These are phyloP conservation scores for Metschnikowia lunata DNA, from an alignment of 805 yeast genomes.

Conservation along the genomic window DNA sequence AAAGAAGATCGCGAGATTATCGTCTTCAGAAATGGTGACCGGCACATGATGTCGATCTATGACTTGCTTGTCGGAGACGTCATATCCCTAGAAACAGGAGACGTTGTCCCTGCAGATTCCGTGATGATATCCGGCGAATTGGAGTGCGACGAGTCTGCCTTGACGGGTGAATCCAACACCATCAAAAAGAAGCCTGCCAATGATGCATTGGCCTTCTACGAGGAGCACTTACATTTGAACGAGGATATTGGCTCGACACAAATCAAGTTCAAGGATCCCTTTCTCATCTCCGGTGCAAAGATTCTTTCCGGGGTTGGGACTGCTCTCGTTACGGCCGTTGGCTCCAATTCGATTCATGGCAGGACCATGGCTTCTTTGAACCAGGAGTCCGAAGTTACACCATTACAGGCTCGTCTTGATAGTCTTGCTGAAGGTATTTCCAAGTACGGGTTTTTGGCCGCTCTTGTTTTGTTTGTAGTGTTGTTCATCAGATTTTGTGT, in stretches of 20 bases:
- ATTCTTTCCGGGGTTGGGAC: conserved; percentile 81
- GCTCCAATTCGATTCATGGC: conserved; percentile 85
- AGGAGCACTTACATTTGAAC: conserved; percentile 21
- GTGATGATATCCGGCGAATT: conserved; percentile 68
- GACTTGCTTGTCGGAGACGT: conserved; percentile 86
- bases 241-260: conserved; percentile 40
- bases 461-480: conserved; percentile 73
- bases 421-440: conserved; percentile 89
- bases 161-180: conserved; percentile 92
- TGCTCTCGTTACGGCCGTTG: conserved; percentile 87
- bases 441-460: conserved; percentile 87
- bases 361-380: conserved; percentile 79
- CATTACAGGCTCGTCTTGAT: conserved; percentile 78
- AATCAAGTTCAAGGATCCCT: conserved; percentile 61
- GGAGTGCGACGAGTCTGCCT: conserved; percentile 86
- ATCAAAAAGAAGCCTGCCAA: conserved; percentile 62
- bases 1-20: conserved; percentile 79
- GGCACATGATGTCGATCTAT: conserved; percentile 62
- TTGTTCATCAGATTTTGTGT: conserved; percentile 72
- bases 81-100: conserved; percentile 84
- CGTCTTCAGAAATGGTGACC: conserved; percentile 70
- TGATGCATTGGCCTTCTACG: conserved; percentile 31
- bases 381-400: conserved; percentile 78
- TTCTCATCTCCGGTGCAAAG: conserved; percentile 88
- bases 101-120: conserved; percentile 86